Evolutionary conservation across 352 stramenopile genomes (phyloP), one percentile per base, ranked within the genome.

Genomic region (Phytophthora sp.): DNA sequence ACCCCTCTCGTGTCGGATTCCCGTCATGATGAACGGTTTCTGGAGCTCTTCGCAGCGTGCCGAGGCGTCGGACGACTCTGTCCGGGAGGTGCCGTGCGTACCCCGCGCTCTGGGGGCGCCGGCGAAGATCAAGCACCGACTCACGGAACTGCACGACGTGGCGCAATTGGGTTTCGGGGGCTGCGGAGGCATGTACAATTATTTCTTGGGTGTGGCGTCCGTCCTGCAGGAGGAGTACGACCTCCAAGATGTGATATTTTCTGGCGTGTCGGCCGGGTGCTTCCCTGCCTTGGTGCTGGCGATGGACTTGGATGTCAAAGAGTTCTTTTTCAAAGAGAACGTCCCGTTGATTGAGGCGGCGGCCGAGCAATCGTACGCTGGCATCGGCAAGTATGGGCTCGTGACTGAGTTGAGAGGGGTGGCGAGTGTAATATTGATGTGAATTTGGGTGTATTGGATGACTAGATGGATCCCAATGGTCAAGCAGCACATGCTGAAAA

Each of bases 121-220:
- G 9, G 57, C 21, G 39, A 77, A 77, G 59, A 57, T 50, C n/a
- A 68, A 57, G 29, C 60, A 61, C 46, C 78, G 82, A 66, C 80
- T 91, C 30, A 89, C 80, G 53, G 60, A 76, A 53, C 69, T 86
- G 56, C 56, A 89, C 54, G 72, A 72, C 51, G 73, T 90, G 26
- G 84, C 77, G 41, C 86, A 94, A 57, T 84, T 94, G 38, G 82
- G 84, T 18, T 94, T 94, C 63, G 86, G 86, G 33, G 86, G 86
- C 46, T 94, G 86, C 44, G 86, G 86, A 7, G 86, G 86, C 54
- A 93, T 94, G 82, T 94, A 94, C 81, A 94, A 94, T 61, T 94
- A 93, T 66, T 90, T 93, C 31, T 62, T 94, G 24, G 86, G 86
- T 4, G 84, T 94, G 6, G 86, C 86, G 29, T 90, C 82, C 20